These are phyloP conservation scores for Orobanche coerulescens DNA, from an alignment of 257 asterid genomes.

Conservation along the genomic window DNA sequence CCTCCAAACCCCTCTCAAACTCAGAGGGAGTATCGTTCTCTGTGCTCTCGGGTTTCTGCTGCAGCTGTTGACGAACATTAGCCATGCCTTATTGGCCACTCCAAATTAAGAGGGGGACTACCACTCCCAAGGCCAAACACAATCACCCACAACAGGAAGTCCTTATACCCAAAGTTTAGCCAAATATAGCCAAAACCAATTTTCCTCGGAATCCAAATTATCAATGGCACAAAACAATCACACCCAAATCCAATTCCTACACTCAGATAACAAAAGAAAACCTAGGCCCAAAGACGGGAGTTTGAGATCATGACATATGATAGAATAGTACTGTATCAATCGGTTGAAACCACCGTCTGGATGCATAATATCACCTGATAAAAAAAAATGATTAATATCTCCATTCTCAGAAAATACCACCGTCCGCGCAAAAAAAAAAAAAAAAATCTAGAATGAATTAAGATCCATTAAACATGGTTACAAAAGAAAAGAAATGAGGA, in stretches of 20 bases:
- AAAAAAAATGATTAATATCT: conserved; percentile 23
- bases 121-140: conserved; percentile 22
- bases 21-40: conserved; percentile 54
- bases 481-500: conserved; percentile 18
- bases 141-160: conserved; percentile 21
- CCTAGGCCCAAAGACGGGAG: conserved; percentile 35
- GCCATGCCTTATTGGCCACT: conserved; percentile 41
- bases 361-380: conserved; percentile 58
- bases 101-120: conserved; percentile 11
- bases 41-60: conserved; percentile 84
- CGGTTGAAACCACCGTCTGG: conserved; percentile 31
- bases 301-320: conserved; percentile 28
- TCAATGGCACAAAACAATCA: conserved; percentile 23
- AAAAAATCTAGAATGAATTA: background rate
- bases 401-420: conserved; percentile 16
- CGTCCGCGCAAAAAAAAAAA: background rate
- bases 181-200: conserved; percentile 20
- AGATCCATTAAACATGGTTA: conserved; percentile 29
- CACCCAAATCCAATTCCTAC: conserved; percentile 35
- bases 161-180: conserved; percentile 20
- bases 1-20: conserved; percentile 89
- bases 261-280: conserved; percentile 29
- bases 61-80: conserved; percentile 67
- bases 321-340: conserved; percentile 22
- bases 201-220: conserved; percentile 27